These are phyloP conservation scores for Maudiozyma barnettii DNA, from an alignment of 805 yeast genomes.

Conservation along the genomic window DNA sequence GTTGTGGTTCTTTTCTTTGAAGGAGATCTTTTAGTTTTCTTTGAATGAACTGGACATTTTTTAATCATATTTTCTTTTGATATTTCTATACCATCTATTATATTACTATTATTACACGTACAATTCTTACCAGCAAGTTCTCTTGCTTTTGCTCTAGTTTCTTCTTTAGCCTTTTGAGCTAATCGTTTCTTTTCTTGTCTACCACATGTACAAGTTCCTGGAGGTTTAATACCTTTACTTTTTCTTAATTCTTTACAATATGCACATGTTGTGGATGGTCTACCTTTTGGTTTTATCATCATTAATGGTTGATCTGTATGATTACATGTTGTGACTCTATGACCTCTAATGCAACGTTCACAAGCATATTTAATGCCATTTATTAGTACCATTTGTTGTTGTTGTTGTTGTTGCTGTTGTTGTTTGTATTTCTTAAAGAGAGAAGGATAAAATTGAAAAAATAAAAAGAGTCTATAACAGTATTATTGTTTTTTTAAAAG, in stretches of 20 bases:
- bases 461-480: too few species aligned
- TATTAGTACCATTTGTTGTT: slow-evolving; percentile 63
- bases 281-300: slow-evolving; percentile 92
- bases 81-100: not conserved
- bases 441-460: too few species aligned
- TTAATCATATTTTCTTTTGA: not conserved
- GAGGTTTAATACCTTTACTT: slow-evolving; percentile 50
- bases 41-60: slow-evolving; percentile 16
- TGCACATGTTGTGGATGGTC: slow-evolving; percentile 87
- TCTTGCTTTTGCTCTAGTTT: slow-evolving; percentile 23
- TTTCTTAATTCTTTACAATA: slow-evolving; percentile 75
- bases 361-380: slow-evolving; percentile 95
- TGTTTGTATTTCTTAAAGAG: not conserved
- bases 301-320: slow-evolving; percentile 86
- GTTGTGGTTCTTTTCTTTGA: slow-evolving; percentile 4
- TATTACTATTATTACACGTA: slow-evolving; percentile 22
- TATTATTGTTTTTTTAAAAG: too few species aligned
- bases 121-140: slow-evolving; percentile 27
- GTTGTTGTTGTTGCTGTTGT: not conserved
- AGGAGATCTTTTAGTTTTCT: slow-evolving; percentile 8
- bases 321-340: slow-evolving; percentile 86
- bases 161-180: slow-evolving; percentile 27
- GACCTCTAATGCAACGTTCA: slow-evolving; percentile 92
- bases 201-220: slow-evolving; percentile 53
- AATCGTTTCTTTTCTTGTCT: slow-evolving; percentile 37